Conservation (phyloP, 805 yeast species). For the Zygotorulaspora sp. region DNA sequence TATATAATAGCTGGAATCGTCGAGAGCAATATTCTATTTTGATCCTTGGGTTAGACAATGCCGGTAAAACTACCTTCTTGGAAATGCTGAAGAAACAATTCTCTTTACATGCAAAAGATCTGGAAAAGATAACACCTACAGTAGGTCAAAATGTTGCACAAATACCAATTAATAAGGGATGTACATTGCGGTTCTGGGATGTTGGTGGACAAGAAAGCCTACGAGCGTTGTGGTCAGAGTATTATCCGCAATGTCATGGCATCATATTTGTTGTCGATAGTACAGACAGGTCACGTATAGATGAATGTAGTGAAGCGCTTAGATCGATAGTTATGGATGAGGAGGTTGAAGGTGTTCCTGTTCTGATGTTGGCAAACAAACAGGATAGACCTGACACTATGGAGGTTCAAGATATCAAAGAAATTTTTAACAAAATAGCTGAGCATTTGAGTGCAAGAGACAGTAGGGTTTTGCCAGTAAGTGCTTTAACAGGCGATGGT, state of each 20-base stretch:
- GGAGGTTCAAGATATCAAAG: conserved; percentile 75
- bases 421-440: conserved; percentile 77
- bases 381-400: conserved; percentile 72
- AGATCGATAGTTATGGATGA: conserved; percentile 53
- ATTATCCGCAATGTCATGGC: conserved; percentile 83
- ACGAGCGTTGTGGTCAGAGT: conserved; percentile 81
- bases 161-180: conserved; percentile 37
- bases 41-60: conserved; percentile 88
- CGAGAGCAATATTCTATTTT: conserved; percentile 70
- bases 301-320: conserved; percentile 73
- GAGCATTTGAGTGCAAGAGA: conserved; percentile 86
- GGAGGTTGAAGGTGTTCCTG: conserved; percentile 72
- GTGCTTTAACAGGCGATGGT: conserved; percentile 77
- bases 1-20: conserved; percentile 54
- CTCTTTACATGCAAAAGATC: conserved; percentile 44
- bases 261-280: conserved; percentile 91
- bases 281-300: conserved; percentile 73
- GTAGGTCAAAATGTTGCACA: conserved; percentile 84
- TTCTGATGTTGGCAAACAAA: conserved; percentile 91
- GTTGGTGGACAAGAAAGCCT: conserved; percentile 92
- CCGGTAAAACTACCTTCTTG: conserved; percentile 85
- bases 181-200: conserved; percentile 84
- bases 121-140: conserved; percentile 77
- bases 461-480: conserved; percentile 81
- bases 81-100: conserved; percentile 60